These are phyloP conservation scores for Phytophthora sp. DNA, from an alignment of 352 stramenopile genomes.

Conservation along the genomic window DNA sequence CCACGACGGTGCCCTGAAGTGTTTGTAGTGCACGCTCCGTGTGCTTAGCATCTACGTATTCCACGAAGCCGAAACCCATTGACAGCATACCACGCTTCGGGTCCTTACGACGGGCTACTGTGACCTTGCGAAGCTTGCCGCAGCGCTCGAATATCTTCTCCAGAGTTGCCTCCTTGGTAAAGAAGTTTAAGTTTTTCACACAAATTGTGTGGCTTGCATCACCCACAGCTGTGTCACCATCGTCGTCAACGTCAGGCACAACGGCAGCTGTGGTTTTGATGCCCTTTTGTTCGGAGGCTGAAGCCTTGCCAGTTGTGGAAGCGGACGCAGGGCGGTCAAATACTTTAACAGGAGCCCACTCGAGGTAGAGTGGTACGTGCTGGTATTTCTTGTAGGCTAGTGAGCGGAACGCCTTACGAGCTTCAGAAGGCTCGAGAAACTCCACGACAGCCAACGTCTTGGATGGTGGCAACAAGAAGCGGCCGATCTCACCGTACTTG, in stretches of 20 bases:
- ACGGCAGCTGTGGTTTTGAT: conserved; percentile 58
- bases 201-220: conserved; percentile 92
- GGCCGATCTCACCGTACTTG: conserved; percentile 86
- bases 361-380: conserved; percentile 98
- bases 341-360: conserved; percentile 95
- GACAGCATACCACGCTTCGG: conserved; percentile 89
- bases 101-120: conserved; percentile 85
- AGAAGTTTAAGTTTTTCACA: conserved; percentile 99
- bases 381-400: conserved; percentile 99
- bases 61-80: conserved; percentile 99
- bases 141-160: conserved; percentile 72
- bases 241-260: conserved; percentile 61
- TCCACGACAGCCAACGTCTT: conserved; percentile 96
- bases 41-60: conserved; percentile 91
- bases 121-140: conserved; percentile 85
- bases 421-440: conserved; percentile 95
- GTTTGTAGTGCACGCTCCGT: conserved; percentile 85
- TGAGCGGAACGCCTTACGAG: conserved; percentile 95
- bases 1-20: conserved; percentile 89
- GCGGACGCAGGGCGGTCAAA: conserved; percentile 49
- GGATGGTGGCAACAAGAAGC: conserved; percentile 92
- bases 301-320: conserved; percentile 9
- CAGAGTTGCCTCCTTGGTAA: conserved; percentile 91
- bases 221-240: conserved; percentile 68
- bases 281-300: conserved; percentile 44